Conservation (phyloP, 2,329 filamentous ascomycete species). For the Gliomastix tumulicola region DNA sequence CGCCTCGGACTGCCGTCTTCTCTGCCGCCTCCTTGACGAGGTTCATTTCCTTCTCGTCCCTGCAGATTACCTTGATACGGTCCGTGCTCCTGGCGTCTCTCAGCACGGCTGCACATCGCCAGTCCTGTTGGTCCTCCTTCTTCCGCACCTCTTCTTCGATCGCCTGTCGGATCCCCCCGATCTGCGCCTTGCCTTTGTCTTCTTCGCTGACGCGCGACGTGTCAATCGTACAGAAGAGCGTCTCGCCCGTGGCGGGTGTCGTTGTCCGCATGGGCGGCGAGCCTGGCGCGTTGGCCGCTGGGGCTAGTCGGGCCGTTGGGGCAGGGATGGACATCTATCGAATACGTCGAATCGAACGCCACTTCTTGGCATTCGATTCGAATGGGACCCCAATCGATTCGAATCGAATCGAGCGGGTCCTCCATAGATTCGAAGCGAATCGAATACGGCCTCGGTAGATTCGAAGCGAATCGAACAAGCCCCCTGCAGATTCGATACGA, state of each 20-base stretch:
- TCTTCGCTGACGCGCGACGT: not conserved
- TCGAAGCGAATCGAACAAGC: too few relatives aligned
- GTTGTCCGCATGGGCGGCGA: too few relatives aligned
- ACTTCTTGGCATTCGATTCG: too few relatives aligned
- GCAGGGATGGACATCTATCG: too few relatives aligned
- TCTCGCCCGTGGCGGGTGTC: not conserved
- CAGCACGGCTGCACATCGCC: not conserved
- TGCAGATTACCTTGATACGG: not conserved
- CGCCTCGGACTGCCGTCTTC: constrained; percentile 5
- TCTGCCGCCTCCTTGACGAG: not conserved
- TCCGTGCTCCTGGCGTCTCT: not conserved
- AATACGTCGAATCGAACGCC: too few relatives aligned
- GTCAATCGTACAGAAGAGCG: not conserved
- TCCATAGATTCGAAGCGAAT: too few relatives aligned
- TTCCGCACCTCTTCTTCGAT: not conserved
- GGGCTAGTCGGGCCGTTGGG: too few relatives aligned
- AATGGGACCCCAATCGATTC: too few relatives aligned
- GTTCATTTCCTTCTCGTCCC: not conserved
- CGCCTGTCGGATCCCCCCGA: not conserved
- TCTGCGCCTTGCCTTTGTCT: not conserved
- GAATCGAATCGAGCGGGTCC: too few relatives aligned
- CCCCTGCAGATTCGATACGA: too few relatives aligned
- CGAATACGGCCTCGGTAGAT: too few relatives aligned
- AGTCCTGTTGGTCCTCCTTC: not conserved
- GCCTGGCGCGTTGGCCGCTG: too few relatives aligned